Evolutionary conservation across 192 early-diverging fungal species (phyloP), one percentile per base, ranked within the genome.

Genomic region (Lobosporangium transversale): DNA sequence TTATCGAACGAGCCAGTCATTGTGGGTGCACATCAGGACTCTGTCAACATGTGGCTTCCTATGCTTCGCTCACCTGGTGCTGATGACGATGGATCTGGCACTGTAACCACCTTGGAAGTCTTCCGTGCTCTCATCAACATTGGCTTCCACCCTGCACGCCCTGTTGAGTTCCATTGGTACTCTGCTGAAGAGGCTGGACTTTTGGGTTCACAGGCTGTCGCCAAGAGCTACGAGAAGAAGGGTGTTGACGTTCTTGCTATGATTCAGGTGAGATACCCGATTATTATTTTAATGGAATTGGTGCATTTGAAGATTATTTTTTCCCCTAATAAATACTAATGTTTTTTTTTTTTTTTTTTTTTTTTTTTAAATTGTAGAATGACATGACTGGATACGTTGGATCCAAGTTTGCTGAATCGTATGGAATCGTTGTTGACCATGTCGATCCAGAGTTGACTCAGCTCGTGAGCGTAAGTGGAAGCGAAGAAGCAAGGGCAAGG

Each of bases 161-260:
- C 94, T n/a, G 92, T 99, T 29, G 95, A 97, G 73, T 97, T 97
- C 85, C 95, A 97, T 83, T 98, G 93, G 92, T 95, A 96, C 75
- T 89, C 92, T 51, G 95, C 86, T 48, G 93, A 97, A 80, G 94
- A 96, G 80, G 93, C 83, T 63, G 95, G 94, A 23, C 83, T 99
- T 18, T 83, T 97, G 58, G 95, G 97, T 14, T 93, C 91, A 29
- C 94, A 95, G 81, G 92, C 83, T 56, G 87, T 97, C 53, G 91
- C 93, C 11, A 47, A 81, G 27, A 66, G 85, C 23, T 97, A 96
- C 80, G 78, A 84, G 58, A 52, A 81, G n/a, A 75, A 80, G 15
- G 78, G 70, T 1, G 84, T 84, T 42, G 66, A 81, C 20, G 91
- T 98, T 7, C 78, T 85, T 55, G 94, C 88, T 23, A 92, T 94